phyloP scores from a whole-genome alignment of 768 basidiomycete species.

The Calocybe gangraenosa region DNA sequence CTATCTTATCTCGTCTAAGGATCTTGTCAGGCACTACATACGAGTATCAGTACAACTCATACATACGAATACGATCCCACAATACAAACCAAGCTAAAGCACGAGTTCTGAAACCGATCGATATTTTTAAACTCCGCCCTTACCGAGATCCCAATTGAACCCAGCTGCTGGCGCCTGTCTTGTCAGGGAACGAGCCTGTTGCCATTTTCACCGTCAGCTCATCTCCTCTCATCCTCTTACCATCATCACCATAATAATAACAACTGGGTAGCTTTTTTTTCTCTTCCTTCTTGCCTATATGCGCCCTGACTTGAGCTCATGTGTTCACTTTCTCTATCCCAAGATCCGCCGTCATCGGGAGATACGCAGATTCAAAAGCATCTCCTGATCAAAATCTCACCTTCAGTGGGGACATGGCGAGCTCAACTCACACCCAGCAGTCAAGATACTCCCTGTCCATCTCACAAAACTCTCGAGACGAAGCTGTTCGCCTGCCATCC shows the following conservation, averaged over 20 bases:
- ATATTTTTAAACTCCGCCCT: constrained; percentile 29
- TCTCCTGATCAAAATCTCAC: constrained; percentile 40
- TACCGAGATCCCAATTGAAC: constrained; percentile 26
- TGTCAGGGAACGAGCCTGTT: constrained; percentile 1
- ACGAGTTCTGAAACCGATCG: constrained; percentile 26
- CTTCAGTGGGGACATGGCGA: constrained; percentile 33
- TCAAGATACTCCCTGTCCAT: constrained; percentile 32
- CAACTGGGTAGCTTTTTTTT: constrained; percentile 10
- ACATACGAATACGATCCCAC: no score
- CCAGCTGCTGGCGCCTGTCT: constrained; percentile 12
- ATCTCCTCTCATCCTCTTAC: constrained; percentile 16
- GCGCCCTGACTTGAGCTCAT: constrained; percentile 15
- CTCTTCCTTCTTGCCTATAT: constrained; percentile 2
- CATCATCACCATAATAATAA: constrained; percentile 1
- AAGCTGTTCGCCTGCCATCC: constrained; percentile 54
- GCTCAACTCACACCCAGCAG: constrained; percentile 47
- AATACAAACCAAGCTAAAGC: no score
- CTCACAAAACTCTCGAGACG: constrained; percentile 35
- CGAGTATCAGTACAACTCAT: no score
- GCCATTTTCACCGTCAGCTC: constrained; percentile 18
- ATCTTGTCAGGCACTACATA: no score
- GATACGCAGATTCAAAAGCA: constrained; percentile 50
- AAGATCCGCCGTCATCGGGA: constrained; percentile 69
- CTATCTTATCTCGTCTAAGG: not conserved
- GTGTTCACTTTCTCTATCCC: constrained; percentile 18